Conservation (phyloP, 1,139 yeast genomes). For the Suhomyces taliae region DNA sequence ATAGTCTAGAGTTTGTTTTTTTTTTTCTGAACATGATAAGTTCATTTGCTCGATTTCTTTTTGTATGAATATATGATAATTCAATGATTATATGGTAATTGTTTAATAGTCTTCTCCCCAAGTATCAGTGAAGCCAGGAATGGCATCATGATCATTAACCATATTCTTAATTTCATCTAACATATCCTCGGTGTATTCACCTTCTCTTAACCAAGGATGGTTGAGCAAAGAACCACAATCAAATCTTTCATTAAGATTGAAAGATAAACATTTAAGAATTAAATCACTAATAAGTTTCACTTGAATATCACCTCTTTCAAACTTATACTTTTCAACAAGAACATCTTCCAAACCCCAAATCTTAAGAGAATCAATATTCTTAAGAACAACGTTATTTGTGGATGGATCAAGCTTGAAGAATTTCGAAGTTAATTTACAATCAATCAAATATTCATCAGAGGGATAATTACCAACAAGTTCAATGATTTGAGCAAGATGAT, state of each 20-base stretch:
- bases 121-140: conserved; percentile 30
- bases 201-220: conserved; percentile 65
- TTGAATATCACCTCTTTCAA: conserved; percentile 26
- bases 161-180: conserved; percentile 34
- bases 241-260: conserved; percentile 64
- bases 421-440: conserved; percentile 52
- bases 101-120: conserved; percentile 17
- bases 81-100: neutral
- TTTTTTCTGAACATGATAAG: no score
- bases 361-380: conserved; percentile 61
- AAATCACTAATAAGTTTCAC: conserved; percentile 32
- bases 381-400: conserved; percentile 48
- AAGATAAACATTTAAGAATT: conserved; percentile 63
- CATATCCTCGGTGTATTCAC: conserved; percentile 43
- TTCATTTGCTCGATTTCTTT: no score
- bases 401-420: conserved; percentile 46
- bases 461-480: conserved; percentile 67
- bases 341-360: conserved; percentile 71
- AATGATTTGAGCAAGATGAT: conserved; percentile 79
- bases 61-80: no score
- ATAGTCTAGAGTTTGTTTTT: no score
- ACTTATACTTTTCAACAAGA: conserved; percentile 69
- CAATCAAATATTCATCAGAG: conserved; percentile 42
- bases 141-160: conserved; percentile 15
- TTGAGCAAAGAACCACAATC: conserved; percentile 38